Conservation (phyloP, 2,329 filamentous ascomycete genomes). For the Ustulina deusta region DNA sequence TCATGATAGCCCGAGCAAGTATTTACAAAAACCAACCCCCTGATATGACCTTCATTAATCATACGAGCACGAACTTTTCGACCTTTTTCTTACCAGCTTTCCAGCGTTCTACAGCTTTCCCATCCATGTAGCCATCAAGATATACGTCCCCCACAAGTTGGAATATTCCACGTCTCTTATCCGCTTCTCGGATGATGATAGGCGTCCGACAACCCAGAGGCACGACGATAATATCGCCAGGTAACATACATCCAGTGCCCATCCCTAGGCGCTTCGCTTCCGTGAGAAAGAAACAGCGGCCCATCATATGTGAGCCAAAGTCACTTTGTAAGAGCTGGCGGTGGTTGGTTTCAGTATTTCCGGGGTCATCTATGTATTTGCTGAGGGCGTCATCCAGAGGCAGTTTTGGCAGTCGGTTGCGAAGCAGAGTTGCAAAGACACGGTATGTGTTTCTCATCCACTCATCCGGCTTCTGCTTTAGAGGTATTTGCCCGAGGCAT, state of each 20-base stretch:
- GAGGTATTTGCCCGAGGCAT: constrained; percentile 45
- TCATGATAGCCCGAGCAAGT: background rate
- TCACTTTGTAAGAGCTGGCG: constrained; percentile 39
- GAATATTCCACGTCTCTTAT: constrained; percentile 33
- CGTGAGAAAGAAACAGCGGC: constrained; percentile 45
- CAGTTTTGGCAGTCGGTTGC: constrained; percentile 39
- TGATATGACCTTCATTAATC: background rate
- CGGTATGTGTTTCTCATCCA: constrained; percentile 45
- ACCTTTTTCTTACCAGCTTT: background rate
- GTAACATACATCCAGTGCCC: constrained; percentile 50
- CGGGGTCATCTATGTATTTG: constrained; percentile 28
- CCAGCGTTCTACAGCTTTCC: constrained; percentile 45
- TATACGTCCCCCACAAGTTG: constrained; percentile 53
- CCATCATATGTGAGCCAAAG: constrained; percentile 42
- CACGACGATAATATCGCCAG: constrained; percentile 51
- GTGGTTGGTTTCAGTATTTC: constrained; percentile 8
- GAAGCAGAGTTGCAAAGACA: constrained; percentile 41
- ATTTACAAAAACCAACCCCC: background rate
- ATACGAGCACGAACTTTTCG: constrained; percentile 24
- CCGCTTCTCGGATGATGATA: constrained; percentile 35
- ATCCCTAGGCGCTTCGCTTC: constrained; percentile 48
- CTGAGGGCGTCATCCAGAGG: constrained; percentile 35
- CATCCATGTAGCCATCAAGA: constrained; percentile 53
- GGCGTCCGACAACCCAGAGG: constrained; percentile 53
- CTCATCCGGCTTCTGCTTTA: background rate